Percentiles rank a stretch among this genome's conserved stretches.
phyloP scores from a whole-genome alignment of 805 yeast genomes.

The Ogataea kodamae region DNA sequence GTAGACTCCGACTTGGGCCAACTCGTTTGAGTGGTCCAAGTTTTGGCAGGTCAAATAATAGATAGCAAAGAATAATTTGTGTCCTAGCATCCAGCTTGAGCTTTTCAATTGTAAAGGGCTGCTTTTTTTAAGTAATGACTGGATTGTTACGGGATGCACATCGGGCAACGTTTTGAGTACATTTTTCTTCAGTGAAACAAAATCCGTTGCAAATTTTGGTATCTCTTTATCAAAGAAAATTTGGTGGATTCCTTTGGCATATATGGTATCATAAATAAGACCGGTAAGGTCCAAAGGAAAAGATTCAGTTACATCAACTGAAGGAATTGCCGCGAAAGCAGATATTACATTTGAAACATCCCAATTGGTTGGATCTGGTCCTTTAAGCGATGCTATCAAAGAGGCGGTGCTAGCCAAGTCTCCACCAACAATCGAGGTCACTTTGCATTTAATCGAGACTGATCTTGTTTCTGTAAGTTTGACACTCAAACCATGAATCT shows the following conservation, averaged over 20 bases:
- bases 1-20: conserved; percentile 6
- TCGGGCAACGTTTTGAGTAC: conserved; percentile 4
- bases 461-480: not conserved
- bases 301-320: conserved; percentile 7
- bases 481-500: conserved; percentile 10
- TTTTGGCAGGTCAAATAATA: conserved; percentile 1
- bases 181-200: conserved; percentile 6
- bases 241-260: conserved; percentile 17
- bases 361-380: conserved; percentile 9
- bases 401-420: conserved; percentile 17
- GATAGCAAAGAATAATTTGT: conserved; percentile 14
- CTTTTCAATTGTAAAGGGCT: conserved; percentile 9
- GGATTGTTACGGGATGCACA: conserved; percentile 3
- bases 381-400: conserved; percentile 13
- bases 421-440: conserved; percentile 10
- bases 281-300: conserved; percentile 15
- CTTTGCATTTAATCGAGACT: conserved; percentile 5
- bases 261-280: conserved; percentile 11
- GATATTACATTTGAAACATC: conserved; percentile 13
- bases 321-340: conserved; percentile 13
- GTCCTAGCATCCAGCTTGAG: conserved; percentile 13
- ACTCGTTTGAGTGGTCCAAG: conserved; percentile 2
- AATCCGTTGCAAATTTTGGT: not conserved
- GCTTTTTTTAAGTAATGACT: conserved; percentile 9
- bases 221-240: conserved; percentile 5